Percentiles rank a stretch among this genome's conserved stretches.
These are phyloP conservation scores for Gillenia trifoliata DNA, from an alignment of 306 rosid species.

Conservation along the genomic window DNA sequence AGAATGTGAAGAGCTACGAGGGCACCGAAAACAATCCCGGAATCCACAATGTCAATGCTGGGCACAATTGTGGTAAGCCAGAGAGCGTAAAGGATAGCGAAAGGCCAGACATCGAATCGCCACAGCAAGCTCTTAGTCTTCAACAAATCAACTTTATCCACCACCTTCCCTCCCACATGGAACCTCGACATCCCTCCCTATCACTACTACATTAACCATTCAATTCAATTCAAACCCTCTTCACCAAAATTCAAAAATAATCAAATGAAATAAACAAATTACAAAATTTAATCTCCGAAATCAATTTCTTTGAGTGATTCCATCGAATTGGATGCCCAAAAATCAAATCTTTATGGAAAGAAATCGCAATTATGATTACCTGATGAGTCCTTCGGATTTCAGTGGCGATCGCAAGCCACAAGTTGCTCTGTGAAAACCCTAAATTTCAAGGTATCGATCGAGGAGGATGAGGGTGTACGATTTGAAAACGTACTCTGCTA, in stretches of 20 bases:
- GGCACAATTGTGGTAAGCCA: conserved; percentile 64
- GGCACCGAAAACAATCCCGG: conserved; percentile 65
- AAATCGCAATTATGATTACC: not conserved
- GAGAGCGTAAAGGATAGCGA: conserved; percentile 42
- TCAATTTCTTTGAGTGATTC: not conserved
- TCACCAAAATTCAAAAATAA: conserved; percentile 6
- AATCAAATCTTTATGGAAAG: not conserved
- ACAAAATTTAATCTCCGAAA: not conserved
- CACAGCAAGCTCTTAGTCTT: conserved; percentile 62
- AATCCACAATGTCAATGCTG: conserved; percentile 67
- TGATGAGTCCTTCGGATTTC: not conserved
- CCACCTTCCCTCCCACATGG: conserved; percentile 89
- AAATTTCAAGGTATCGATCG: not conserved
- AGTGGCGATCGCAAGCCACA: not conserved
- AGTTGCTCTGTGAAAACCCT: not conserved
- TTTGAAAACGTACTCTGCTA: not conserved
- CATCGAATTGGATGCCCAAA: not conserved
- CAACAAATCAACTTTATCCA: conserved; percentile 72
- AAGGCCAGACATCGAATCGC: conserved; percentile 86
- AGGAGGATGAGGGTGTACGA: not conserved
- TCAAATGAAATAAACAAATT: not conserved
- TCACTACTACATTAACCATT: not conserved
- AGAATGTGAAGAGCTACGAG: conserved; percentile 62
- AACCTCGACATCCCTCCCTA: conserved; percentile 55
- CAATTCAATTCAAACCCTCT: conserved; percentile 13